These are phyloP conservation scores for Hortiboletus rubellus DNA, from an alignment of 1,284 basidiomycete species.

Conservation along the genomic window DNA sequence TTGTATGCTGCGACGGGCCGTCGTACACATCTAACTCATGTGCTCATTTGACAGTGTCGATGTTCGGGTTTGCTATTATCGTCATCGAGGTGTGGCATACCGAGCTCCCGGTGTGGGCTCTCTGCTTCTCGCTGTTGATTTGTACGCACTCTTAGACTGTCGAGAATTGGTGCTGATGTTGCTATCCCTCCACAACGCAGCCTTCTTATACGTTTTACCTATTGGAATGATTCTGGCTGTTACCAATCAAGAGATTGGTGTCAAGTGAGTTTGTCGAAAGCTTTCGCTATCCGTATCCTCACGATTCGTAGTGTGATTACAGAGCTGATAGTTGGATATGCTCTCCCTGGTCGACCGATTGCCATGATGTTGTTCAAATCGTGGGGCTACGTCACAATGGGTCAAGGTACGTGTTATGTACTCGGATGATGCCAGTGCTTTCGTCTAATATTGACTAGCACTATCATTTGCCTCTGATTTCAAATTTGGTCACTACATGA, in stretches of 20 bases:
- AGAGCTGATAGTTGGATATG: constrained; percentile 48
- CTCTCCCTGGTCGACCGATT: constrained; percentile 46
- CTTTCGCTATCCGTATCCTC: background rate
- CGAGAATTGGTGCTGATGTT: background rate
- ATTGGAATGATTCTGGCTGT: constrained; percentile 42
- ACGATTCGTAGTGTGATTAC: constrained; percentile 37
- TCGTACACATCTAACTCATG: background rate
- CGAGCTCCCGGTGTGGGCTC: constrained; percentile 57
- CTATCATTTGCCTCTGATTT: constrained; percentile 45
- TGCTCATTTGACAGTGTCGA: constrained; percentile 27
- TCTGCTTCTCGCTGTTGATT: constrained; percentile 41
- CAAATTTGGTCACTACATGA: constrained; percentile 56
- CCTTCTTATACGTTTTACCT: constrained; percentile 55
- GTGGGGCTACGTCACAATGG: constrained; percentile 40
- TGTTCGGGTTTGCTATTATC: constrained; percentile 59
- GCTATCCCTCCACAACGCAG: background rate
- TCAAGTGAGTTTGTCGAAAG: constrained; percentile 35
- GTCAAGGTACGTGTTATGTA: constrained; percentile 32
- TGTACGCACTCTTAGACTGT: constrained; percentile 2
- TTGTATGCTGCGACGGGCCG: background rate
- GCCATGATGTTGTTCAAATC: constrained; percentile 51
- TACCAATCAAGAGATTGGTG: constrained; percentile 50
- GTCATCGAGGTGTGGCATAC: constrained; percentile 58
- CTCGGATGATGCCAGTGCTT: background rate
- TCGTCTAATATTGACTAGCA: constrained; percentile 19